Base-by-base conservation (phyloP, 176 grass and related monocot genomes). In the Lolium multiflorum region DNA sequence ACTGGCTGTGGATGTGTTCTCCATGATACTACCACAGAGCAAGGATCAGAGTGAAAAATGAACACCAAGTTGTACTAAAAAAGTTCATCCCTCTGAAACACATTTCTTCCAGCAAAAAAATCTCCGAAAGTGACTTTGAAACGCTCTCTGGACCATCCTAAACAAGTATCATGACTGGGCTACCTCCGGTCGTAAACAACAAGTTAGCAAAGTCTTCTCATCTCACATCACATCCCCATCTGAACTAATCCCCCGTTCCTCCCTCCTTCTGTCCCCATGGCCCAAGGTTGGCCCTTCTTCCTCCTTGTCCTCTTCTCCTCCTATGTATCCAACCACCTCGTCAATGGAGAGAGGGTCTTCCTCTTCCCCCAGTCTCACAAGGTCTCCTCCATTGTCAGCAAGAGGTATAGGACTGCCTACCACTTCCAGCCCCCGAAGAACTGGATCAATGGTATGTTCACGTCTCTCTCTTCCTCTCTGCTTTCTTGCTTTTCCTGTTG, bases 401-500 rank as follows among this genome's bases (percentile, higher is more conserved):
- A 58, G 70, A 49, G 60, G 64, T 92, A 94, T n/a, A 89, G 92
- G 69, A 92, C 94, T 20, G 85, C 88, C 1, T 94, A 76, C 52
- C 94, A 97, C 66, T 97, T 97, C 92, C 94, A 94, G 54, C 90
- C 94, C 48, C 88, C 86, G 60, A 88, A 86, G 41, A 92, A 94
- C 78, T 92, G 92, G 92, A 94, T 94, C 71, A 97, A 97, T 59
- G 95, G 95, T 97, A 83, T 76, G 86, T 78, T 16, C 21, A 14
- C 9, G 35, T 47, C 69, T 71, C 18, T 12, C 67, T 71, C 31
- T 9, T 68, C 11, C 11, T 11, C 18, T 50, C 17, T 69, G 6
- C 49, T 63, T 82, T 41, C 31, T 82, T 72, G 70, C 0, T 4
- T 52, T 10, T 14, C 20, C 31, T 65, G 26, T 70, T 43, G 67